Evolutionary conservation across 2,329 filamentous ascomycete genomes (phyloP), one percentile per base, ranked within the genome.

Genomic region (Ophiosphaerella narmari): DNA sequence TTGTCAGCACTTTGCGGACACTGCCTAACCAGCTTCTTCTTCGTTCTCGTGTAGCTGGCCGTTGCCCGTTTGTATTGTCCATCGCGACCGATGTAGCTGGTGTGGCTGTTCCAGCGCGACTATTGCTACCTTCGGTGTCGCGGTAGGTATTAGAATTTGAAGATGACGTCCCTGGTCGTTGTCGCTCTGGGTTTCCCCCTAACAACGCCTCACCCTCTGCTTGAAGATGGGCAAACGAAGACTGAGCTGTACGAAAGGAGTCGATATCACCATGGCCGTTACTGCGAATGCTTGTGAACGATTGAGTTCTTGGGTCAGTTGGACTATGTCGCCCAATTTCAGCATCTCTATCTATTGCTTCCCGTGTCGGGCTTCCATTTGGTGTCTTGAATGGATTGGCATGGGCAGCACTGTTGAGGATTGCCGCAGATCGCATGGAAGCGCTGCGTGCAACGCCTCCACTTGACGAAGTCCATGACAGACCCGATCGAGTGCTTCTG

Each of bases 191-290:
- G 14, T 67, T 71, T 4, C 77, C 77, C 4, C 76, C 77, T 23
- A 85, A 75, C 1, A 84, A 72, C 3, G 75, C 75, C 43, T 82
- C 77, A 12, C 79, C 78, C 66, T 84, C 81, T 13, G 75, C 74
- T 60, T 80, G 80, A 2, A 79, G 73, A 18, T 78, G 73, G 7
- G 73, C 72, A 44, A 83, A 77, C 0, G 75, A 78, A 1, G 80
- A 78, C 14, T 75, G 73, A 3, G 80, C 79, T 1, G 81, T 81
- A 13, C 72, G 76, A 66, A 80, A 83, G 2, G 76, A 79, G 34
- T 83, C 81, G 4, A 72, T 67, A 39, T 80, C 78, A 6, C 63
- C 70, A 29, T 64, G 60, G 44, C 67, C 57, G 44, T 64, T 57
- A 45, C 67, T 74, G 14, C 66, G 75, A 53, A 60, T 75, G 65